Conservation (phyloP, 345 rosid species). For the Angophora floribunda region DNA sequence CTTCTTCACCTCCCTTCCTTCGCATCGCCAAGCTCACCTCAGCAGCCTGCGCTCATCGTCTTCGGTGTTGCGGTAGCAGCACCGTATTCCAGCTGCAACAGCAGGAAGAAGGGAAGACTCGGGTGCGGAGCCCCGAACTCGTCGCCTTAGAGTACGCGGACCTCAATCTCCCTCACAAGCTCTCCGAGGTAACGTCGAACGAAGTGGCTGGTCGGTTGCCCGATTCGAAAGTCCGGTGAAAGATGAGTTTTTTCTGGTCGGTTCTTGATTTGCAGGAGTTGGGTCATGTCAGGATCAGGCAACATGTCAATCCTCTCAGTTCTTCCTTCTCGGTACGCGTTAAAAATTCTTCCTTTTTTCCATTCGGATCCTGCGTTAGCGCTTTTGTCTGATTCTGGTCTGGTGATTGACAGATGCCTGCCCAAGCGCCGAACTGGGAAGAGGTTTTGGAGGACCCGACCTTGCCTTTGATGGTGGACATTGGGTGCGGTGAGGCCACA, state of each 20-base stretch:
- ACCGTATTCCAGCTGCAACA: neutral
- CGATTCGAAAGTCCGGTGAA: neutral
- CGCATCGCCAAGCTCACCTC: neutral
- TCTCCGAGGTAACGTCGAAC: slow-evolving; percentile 31
- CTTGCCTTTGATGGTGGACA: slow-evolving; percentile 87
- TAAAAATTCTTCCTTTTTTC: neutral
- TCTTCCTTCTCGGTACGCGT: slow-evolving; percentile 61
- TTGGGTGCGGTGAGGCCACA: slow-evolving; percentile 65
- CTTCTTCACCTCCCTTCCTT: neutral
- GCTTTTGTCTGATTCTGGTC: neutral
- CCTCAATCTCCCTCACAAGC: slow-evolving; percentile 53
- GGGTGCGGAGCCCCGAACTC: slow-evolving; percentile 44
- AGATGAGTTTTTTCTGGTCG: neutral
- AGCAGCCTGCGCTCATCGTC: neutral
- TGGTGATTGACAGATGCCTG: slow-evolving; percentile 36
- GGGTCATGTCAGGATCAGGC: slow-evolving; percentile 80
- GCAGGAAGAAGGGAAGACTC: slow-evolving; percentile 2
- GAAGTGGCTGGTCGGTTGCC: neutral
- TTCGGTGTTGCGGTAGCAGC: neutral
- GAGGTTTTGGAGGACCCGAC: slow-evolving; percentile 68
- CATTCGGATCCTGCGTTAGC: neutral
- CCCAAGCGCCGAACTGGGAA: slow-evolving; percentile 61
- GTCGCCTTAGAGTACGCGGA: slow-evolving; percentile 75
- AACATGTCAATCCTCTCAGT: slow-evolving; percentile 90
- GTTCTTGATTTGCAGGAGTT: slow-evolving; percentile 37